Percentiles rank a stretch among this genome's conserved stretches.
Evolutionary conservation across 495 filamentous ascomycete genomes (phyloP).

Genomic region (Hypoxylon subgilvum): DNA sequence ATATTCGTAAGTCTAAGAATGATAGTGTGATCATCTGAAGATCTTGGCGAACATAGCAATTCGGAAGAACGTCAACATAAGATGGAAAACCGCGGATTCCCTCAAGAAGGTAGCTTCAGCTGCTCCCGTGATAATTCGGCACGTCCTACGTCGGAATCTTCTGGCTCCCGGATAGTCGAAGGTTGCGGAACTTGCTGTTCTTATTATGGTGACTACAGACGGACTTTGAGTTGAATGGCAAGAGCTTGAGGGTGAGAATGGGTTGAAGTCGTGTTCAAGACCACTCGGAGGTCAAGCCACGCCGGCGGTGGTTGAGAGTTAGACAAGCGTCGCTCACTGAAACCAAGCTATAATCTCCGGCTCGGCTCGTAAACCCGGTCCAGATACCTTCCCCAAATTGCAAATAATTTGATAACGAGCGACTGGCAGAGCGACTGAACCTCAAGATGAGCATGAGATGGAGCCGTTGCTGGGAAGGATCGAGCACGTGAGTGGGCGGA

Average conservation of each 20-base stretch:
- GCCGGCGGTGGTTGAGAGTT: neutral
- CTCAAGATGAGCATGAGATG: constrained; percentile 35
- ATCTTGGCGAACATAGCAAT: neutral
- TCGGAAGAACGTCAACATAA: constrained; percentile 4
- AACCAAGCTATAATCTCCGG: constrained; percentile 1
- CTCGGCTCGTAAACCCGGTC: neutral
- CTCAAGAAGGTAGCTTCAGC: neutral
- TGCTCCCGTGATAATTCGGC: neutral
- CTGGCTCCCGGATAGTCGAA: neutral
- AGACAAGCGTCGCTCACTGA: neutral
- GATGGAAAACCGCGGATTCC: constrained; percentile 14
- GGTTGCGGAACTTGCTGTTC: neutral
- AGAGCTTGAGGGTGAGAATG: neutral
- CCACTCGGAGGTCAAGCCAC: neutral
- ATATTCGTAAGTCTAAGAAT: neutral
- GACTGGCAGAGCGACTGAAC: constrained; percentile 33
- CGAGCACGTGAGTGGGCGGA: constrained; percentile 11
- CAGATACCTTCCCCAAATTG: constrained; percentile 13
- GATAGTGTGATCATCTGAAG: neutral
- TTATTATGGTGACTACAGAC: neutral
- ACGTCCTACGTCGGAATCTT: neutral
- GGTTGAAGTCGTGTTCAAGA: neutral
- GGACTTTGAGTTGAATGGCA: neutral
- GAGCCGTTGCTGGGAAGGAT: constrained; percentile 19
- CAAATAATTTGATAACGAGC: constrained; percentile 39